Conservation (phyloP, 306 rosid genomes). For the Vigna trinervia region DNA sequence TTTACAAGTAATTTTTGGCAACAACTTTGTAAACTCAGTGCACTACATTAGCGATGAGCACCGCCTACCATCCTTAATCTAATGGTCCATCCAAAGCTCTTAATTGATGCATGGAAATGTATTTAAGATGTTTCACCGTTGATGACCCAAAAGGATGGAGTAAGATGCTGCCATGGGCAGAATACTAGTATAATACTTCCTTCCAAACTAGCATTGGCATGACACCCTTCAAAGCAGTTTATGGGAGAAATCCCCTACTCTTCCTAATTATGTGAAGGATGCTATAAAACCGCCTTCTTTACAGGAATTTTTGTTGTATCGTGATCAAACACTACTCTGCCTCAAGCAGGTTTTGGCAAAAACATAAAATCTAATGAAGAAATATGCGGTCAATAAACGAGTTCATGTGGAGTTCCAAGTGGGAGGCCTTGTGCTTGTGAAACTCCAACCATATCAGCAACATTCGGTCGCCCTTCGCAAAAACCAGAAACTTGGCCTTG, state of each 20-base stretch:
- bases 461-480: no score
- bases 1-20: background rate
- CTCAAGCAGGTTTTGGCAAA: no score
- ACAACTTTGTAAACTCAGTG: background rate
- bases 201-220: background rate
- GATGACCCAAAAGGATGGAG: background rate
- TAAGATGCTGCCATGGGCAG: background rate
- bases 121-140: background rate
- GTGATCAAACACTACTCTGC: no score
- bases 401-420: no score
- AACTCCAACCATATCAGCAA: no score
- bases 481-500: no score
- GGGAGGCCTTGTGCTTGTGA: no score
- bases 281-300: background rate
- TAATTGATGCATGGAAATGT: background rate
- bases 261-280: background rate
- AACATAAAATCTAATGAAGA: no score
- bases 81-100: background rate
- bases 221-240: background rate
- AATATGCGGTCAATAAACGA: no score
- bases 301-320: background rate
- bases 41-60: background rate
- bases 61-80: background rate
- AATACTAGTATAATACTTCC: background rate
- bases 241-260: background rate